These are phyloP conservation scores for Neurospora tetraspora DNA, from an alignment of 495 filamentous ascomycete genomes.

Conservation along the genomic window DNA sequence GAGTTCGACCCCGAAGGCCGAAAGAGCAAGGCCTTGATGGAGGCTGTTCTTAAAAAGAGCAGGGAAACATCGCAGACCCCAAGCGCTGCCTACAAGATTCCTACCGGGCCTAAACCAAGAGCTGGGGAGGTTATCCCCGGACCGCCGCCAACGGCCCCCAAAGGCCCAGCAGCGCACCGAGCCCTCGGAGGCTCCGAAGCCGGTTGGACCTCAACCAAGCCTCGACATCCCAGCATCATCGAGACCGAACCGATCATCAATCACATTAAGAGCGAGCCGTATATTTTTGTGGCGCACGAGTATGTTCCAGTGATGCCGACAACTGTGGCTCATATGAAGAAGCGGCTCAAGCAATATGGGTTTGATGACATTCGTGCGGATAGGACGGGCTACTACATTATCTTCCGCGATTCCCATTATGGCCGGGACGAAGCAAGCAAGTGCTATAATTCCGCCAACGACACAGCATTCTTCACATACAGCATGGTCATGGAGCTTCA, in stretches of 20 bases:
- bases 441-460: slow-evolving; percentile 64
- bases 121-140: slow-evolving; percentile 36
- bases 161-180: slow-evolving; percentile 68
- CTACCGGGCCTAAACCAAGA: slow-evolving; percentile 27
- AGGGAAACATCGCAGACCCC: slow-evolving; percentile 31
- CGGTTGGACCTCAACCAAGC: slow-evolving; percentile 21
- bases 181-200: slow-evolving; percentile 2
- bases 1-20: slow-evolving; percentile 81
- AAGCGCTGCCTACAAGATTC: slow-evolving; percentile 20
- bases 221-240: slow-evolving; percentile 12
- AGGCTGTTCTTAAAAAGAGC: slow-evolving; percentile 56
- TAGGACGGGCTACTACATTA: slow-evolving; percentile 78
- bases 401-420: slow-evolving; percentile 64
- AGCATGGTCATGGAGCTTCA: slow-evolving; percentile 85
- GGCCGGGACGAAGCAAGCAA: slow-evolving; percentile 72
- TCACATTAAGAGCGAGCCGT: slow-evolving; percentile 70
- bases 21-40: slow-evolving; percentile 64
- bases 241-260: slow-evolving; percentile 44
- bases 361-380: slow-evolving; percentile 75
- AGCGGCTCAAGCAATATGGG: slow-evolving; percentile 66
- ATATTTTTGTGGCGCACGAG: slow-evolving; percentile 80
- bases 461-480: slow-evolving; percentile 78
- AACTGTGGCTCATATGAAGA: slow-evolving; percentile 77
- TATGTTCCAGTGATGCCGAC: slow-evolving; percentile 80
- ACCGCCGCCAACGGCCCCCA: slow-evolving; percentile 73